Evolutionary conservation across 2,329 filamentous ascomycete genomes (phyloP), one percentile per base, ranked within the genome.

Genomic region (Onygena corvina): DNA sequence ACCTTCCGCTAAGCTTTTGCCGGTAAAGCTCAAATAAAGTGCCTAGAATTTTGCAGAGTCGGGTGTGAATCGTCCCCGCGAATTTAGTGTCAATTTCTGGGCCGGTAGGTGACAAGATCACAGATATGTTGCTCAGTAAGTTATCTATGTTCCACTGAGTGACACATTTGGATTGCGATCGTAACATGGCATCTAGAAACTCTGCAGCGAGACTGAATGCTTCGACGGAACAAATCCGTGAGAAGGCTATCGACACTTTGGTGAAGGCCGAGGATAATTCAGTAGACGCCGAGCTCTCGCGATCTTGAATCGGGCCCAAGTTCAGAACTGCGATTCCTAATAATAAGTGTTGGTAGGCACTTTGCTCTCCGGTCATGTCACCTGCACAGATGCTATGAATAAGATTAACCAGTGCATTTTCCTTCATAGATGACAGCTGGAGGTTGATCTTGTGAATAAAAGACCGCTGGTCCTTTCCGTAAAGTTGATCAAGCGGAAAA

Each of bases 1-100:
- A 76, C 20, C 79, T 76, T 5, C 77, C 77, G 30, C 75, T 74
- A 7, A 82, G 65, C 35, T 76, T 75, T 12, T 73, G 66, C 18
- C 78, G 73, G 56, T 81, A 74, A 9, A 79, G 68, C n/a, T 73
- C 67, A 5, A 83, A 62, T 5, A 81, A 61, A 0, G 71, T 62
- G 6, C 72, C 72, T 49, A 75, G 64, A 7, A 79, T 65, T 30
- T 71, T 65, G 59, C 76, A 80, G 7, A 80, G 63, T 35, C 75
- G 72, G 3, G 68, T 66, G 62, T 71, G 80, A 40, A 80, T 67
- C 1, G 66, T 61, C 1, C 67, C 59, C 5, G 66, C 60, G 45
- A 58, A 64, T 29, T 61, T 53, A 3, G 58, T 52, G 27, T 56
- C 54, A 52, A 67, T 64, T 11, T 52, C 57, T 3, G 64, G 65